These are phyloP conservation scores for Recurvomyces mirabilis DNA, from an alignment of 495 filamentous ascomycete species.

Conservation along the genomic window DNA sequence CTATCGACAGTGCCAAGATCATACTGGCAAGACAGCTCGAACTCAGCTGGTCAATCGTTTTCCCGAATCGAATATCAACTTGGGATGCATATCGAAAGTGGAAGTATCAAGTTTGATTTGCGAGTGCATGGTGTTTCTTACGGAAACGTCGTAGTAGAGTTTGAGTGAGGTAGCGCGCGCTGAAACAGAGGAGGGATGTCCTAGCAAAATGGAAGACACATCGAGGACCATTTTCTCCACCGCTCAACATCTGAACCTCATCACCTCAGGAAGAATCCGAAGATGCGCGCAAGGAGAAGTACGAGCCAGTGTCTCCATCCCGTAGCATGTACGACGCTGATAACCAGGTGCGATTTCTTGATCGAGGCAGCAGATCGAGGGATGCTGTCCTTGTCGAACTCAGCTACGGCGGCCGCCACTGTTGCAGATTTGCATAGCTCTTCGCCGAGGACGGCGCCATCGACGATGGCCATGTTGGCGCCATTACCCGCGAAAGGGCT, in stretches of 20 bases:
- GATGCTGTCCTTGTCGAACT: background rate
- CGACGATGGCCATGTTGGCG: background rate
- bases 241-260: no score
- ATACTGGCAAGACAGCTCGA: conserved; percentile 51
- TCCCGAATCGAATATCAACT: conserved; percentile 59
- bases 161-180: no score
- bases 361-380: background rate
- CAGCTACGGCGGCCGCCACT: background rate
- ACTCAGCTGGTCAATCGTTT: conserved; percentile 55
- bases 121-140: conserved; percentile 61
- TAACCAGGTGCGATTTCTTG: background rate
- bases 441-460: background rate
- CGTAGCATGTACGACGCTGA: background rate
- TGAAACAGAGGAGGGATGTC: no score
- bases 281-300: no score
- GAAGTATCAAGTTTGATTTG: conserved; percentile 56
- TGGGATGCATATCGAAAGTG: conserved; percentile 62
- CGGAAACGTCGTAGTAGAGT: conserved; percentile 53
- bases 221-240: no score
- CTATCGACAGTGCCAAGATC: conserved; percentile 53
- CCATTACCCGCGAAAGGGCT: background rate
- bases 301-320: no score
- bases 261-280: no score
- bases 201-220: no score
- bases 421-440: background rate